Percentiles rank a stretch among this genome's conserved stretches.
phyloP scores from a whole-genome alignment of 2,329 filamentous ascomycete species.

The Aspergillus piperis region DNA sequence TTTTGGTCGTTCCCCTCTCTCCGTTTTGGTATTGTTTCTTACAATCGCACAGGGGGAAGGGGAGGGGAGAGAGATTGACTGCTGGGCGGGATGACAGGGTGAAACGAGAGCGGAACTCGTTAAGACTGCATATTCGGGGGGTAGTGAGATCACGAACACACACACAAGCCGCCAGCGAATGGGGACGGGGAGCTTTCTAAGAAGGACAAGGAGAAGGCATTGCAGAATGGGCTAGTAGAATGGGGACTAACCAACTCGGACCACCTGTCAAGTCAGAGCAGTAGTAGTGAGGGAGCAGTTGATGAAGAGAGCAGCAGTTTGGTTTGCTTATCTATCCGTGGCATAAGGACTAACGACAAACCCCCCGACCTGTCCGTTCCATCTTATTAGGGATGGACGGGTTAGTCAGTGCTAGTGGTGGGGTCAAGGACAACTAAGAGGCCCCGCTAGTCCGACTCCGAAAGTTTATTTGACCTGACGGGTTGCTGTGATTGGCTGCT shows the following conservation, averaged over 20 bases:
- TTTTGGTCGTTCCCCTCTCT: too few species aligned
- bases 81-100: constrained; percentile 9
- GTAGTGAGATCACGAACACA: constrained; percentile 7
- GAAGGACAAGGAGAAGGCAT: constrained; percentile 9
- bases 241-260: not conserved
- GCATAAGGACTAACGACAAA: constrained; percentile 1
- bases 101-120: constrained; percentile 10
- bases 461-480: constrained; percentile 12
- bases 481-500: constrained; percentile 6
- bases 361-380: not conserved
- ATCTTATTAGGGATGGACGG: constrained; percentile 12
- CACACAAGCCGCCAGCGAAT: constrained; percentile 7
- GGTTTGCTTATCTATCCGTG: constrained; percentile 9
- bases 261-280: not conserved
- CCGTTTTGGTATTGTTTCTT: not conserved
- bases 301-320: not conserved
- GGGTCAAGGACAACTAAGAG: constrained; percentile 12
- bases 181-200: not conserved
- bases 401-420: constrained; percentile 2
- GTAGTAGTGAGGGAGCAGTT: not conserved
- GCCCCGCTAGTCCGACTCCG: constrained; percentile 17
- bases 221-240: constrained; percentile 5
- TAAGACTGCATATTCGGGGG: constrained; percentile 18
- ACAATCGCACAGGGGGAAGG: not conserved
- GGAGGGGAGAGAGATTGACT: not conserved